Base-by-base conservation (phyloP, 2,329 filamentous ascomycete species). In the Nemania diffusa region DNA sequence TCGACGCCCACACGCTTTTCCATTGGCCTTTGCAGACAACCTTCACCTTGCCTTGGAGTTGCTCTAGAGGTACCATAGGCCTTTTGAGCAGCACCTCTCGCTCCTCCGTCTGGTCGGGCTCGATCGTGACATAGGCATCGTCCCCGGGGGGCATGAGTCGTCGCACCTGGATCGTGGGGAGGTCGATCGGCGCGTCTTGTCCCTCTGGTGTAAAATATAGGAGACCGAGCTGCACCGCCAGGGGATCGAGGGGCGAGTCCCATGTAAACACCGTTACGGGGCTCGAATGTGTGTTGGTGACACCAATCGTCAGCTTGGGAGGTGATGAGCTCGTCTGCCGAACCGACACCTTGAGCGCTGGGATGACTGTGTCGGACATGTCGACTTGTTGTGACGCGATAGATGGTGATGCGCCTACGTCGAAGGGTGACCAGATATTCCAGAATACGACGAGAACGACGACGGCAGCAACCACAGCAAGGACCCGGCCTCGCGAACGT, bases 201-300 rank as follows among this genome's bases (percentile, higher is more conserved):
- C 77, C 78, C 2, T 77, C 74, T 2, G 79, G 80, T 2, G 76
- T 81, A 67, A 84, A 77, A 37, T 75, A 73, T 4, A 84, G 58
- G n/a, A 82, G 73, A 8, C 83, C 83, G 2, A 84, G 76, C 60
- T 80, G 77, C 52, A 83, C 65, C 0, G 79, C 82, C 17, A 82
- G 58, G 0, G 77, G 74, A 69, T 84, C 83, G n/a, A 84, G 75
- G n/a, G 83, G 83, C 0, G 82, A 82, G 56, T 80, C 75, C 77
- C 83, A 84, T 3, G 72, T 74, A 40, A 84, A 77, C 24, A 84
- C 70, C 0, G 81, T 84, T 60, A 84, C 75, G 0, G 81, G 73
- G 4, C 70, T 62, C 2, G 75, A 69, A 61, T 80, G 77, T 11
- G 75, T 78, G 75, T 84, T 84, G 53, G 78, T 81, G 46, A 84